Evolutionary conservation across 2,329 filamentous ascomycete genomes (phyloP), one percentile per base, ranked within the genome.

Genomic region (Penicillium sp.): DNA sequence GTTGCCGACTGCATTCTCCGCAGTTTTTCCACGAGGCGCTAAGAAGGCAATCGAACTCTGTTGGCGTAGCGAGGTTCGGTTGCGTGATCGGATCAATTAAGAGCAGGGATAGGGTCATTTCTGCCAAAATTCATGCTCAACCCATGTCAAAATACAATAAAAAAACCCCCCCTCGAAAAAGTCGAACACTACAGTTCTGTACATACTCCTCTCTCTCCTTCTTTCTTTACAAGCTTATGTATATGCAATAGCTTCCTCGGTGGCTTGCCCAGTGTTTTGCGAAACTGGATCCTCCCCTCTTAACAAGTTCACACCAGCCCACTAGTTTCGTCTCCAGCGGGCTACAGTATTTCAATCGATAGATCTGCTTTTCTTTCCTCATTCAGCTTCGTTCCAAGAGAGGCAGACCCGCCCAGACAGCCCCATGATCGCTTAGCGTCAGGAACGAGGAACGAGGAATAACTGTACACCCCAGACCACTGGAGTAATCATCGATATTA

Each of bases 161-260:
- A 28, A 6, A 28, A 28, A 4, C 6, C 28, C 7, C 28, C 4
- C 5, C 4, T 40, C 3, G 7, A 33, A 33, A 33, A 33, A 2
- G 9, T 33, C 9, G 12, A 6, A 33, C 9, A 33, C 30, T 33
- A 10, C 30, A 12, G n/a, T n/a, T n/a, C n/a, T n/a, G n/a, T n/a
- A n/a, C n/a, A n/a, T n/a, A n/a, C n/a, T 12, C 8, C 30, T 33
- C 30, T 12, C 1, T 37, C 35, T 13, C 12, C 30, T 33, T 33
- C 30, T 30, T 30, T 7, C 13, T 58, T n/a, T 44, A 30, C 35
- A 50, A 61, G 50, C 60, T 58, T 58, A 55, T 61, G 56, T 58
- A 55, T 61, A 59, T 58, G 26, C 42, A 17, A 38, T 30, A 51
- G 50, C 37, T 10, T 13, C 38, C 47, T 58, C 56, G 26, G 37